phyloP scores from a whole-genome alignment of 305 asterid species.

The Rubia peregrina region DNA sequence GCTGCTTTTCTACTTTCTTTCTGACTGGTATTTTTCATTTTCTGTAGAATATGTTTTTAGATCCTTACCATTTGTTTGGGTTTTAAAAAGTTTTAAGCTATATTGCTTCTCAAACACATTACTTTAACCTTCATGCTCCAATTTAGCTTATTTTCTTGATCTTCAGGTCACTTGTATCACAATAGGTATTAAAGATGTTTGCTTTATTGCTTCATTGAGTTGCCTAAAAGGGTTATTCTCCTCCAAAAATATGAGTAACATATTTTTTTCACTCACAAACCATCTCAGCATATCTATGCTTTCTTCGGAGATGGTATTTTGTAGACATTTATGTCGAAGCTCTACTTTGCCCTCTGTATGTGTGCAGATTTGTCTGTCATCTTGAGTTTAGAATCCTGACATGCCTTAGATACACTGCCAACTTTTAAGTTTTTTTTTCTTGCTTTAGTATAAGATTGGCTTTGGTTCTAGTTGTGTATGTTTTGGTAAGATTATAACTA shows the following conservation, averaged over 20 bases:
- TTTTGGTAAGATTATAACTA: too few species aligned
- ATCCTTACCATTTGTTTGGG: background rate
- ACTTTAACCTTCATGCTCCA: too few species aligned
- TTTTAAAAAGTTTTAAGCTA: background rate
- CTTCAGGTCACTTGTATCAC: constrained; percentile 31
- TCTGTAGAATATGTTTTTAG: background rate
- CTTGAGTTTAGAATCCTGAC: constrained; percentile 16
- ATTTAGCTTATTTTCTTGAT: constrained; percentile 39
- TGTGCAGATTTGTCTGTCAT: constrained; percentile 22
- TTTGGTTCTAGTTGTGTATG: too few species aligned
- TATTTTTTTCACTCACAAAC: too few species aligned
- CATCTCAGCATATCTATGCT: too few species aligned
- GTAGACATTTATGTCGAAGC: constrained; percentile 20
- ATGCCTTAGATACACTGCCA: too few species aligned
- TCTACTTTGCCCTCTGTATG: constrained; percentile 15
- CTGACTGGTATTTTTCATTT: background rate
- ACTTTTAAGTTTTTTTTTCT: constrained; percentile 14
- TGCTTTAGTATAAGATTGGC: constrained; percentile 18
- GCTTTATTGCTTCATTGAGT: too few species aligned
- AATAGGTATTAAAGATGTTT: constrained; percentile 5
- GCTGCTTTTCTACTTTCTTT: constrained; percentile 7
- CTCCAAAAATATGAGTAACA: too few species aligned
- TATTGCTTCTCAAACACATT: background rate
- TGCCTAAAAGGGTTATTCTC: too few species aligned
- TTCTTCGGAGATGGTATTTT: background rate